Conservation (phyloP, 2,329 filamentous ascomycete species). For the Penicillium sp. region DNA sequence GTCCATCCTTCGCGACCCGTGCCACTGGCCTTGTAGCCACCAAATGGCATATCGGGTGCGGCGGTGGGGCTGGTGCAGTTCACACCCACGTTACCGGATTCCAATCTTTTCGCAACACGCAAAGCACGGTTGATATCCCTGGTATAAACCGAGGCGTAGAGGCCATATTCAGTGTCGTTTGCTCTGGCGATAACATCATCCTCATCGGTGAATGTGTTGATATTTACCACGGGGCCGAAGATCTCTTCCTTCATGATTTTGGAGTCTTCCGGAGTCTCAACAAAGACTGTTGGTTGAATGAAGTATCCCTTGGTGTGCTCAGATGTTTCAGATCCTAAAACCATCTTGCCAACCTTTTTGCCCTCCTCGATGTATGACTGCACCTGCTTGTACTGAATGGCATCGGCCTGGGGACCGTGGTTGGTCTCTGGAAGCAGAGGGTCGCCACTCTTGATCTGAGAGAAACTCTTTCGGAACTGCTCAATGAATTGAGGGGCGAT, state of each 20-base stretch:
- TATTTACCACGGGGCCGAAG: conserved; percentile 71
- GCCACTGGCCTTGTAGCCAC: conserved; percentile 21
- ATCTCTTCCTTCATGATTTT: conserved; percentile 72
- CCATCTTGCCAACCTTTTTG: conserved; percentile 58
- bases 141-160: conserved; percentile 74
- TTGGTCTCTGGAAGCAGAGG: conserved; percentile 59
- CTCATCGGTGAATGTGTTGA: conserved; percentile 68
- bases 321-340: conserved; percentile 61
- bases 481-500: conserved; percentile 60
- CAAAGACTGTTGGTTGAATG: conserved; percentile 80
- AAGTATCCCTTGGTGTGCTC: conserved; percentile 71
- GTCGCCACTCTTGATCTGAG: conserved; percentile 27
- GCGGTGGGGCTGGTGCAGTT: conserved; percentile 64
- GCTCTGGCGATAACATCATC: conserved; percentile 62
- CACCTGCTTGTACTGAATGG: conserved; percentile 78
- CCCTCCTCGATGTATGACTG: conserved; percentile 67
- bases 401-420: conserved; percentile 77
- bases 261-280: conserved; percentile 63
- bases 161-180: conserved; percentile 65
- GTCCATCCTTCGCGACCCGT: conserved; percentile 13
- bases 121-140: conserved; percentile 70
- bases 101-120: conserved; percentile 62
- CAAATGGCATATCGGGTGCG: conserved; percentile 37
- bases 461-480: conserved; percentile 36
- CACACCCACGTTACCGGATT: conserved; percentile 59